Evolutionary conservation across 2,329 filamentous ascomycete species (phyloP), one percentile per base, ranked within the genome.

Genomic region (Penicillium crustosum): DNA sequence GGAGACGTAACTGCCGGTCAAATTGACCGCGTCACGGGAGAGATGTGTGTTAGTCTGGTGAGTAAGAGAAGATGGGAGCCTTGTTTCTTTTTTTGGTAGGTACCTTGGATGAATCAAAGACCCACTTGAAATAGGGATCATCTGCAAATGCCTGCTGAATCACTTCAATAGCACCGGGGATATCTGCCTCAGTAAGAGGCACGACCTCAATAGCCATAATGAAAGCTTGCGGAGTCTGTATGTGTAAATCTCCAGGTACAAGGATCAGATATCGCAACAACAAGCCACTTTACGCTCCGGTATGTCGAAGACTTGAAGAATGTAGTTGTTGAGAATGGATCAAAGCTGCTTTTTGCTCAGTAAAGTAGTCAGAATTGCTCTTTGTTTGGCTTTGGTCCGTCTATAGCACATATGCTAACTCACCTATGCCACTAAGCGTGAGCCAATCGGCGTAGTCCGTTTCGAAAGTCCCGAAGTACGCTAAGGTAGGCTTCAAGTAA

Each of bases 41-140:
- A 59, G 44, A 56, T 43, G 33, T 10, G 52, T 58, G 61, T 69
- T 65, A 70, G 65, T 53, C 42, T 59, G 31, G 29, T 13, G 17
- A 17, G 29, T 21, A 15, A 13, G 29, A 25, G 19, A 27, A n/a
- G 29, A 25, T 13, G 10, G 12, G n/a, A 29, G 7, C 3, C 7
- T 13, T 33, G 6, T 9, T 27, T 6, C 5, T 53, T 55, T 47
- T 23, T 36, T 36, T 23, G 31, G 15, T 31, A 15, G 38, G 62
- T 72, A 83, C 84, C 68, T 83, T 83, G 36, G 76, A 70, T 23
- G 79, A 76, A 68, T 88, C 83, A 58, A 85, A 89, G 2, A 88
- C 82, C 87, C 87, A 89, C 23, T 79, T 74, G 63, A 85, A 86
- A 68, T 89, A 89, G 0, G 87, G 87, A 65, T 89, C 87, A 5